Base-by-base conservation (phyloP, 257 asterid species). In the Leptodermis oblonga region DNA sequence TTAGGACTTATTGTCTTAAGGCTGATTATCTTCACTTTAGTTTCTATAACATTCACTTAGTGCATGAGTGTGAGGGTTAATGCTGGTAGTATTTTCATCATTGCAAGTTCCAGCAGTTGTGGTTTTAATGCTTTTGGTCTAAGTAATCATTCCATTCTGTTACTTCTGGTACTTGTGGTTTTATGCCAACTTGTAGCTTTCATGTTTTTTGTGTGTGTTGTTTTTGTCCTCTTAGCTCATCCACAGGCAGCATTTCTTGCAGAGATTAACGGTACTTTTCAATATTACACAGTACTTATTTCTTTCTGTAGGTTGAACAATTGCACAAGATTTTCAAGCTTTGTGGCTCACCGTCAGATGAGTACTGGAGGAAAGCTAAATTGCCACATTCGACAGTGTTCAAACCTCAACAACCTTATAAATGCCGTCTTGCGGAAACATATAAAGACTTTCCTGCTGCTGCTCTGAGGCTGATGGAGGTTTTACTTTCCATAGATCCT, bases 291-390 rank as follows among this genome's bases (percentile, higher is more conserved):
- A 22, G 23, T 64, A 11, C 42, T 34, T 56, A 11, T 64, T 12
- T 73, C 59, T 71, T 70, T 52, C 56, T 84, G 74, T 78, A 89
- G 98, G 96, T 92, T 73, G 97, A 92, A 79, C 97, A 92, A 82
- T 66, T 90, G 81, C 95, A 89, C 80, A 89, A 89, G 82, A 89
- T 89, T 76, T 89, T 92, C 85, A 92, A 89, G 80, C 86, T 92
- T 56, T 89, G 96, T 77, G 97, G 98, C 68, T 92, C 97, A 51
- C 98, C 98, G 56, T 82, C 95, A 0, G 97, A 92, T 73, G 96
- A 90, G 66, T 92, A 86, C 66, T 92, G 95, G 97, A 82, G 79
- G 66, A 88, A 84, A 65, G 78, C 86, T 59, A 88, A 88, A 69
- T 65, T 88, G 71, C 92, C 95, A 53, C 84, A 88, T 79, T 84